These are phyloP conservation scores for Torulaspora franciscae DNA, from an alignment of 805 yeast species.

Conservation along the genomic window DNA sequence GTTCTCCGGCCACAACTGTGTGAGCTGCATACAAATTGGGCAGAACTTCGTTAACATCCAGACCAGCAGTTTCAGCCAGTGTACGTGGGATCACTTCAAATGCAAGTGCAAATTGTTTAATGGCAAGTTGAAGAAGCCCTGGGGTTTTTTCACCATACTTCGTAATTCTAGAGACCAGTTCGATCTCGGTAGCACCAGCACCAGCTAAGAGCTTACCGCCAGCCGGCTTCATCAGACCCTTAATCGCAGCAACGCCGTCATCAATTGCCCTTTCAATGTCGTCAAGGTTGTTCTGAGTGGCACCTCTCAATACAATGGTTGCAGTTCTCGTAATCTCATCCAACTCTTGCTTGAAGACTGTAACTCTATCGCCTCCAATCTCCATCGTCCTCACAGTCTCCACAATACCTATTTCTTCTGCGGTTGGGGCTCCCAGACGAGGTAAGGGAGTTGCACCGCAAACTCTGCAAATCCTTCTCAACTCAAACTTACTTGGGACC, in stretches of 20 bases:
- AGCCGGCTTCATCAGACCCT: slow-evolving; percentile 76
- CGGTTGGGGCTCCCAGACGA: slow-evolving; percentile 88
- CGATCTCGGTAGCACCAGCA: slow-evolving; percentile 94
- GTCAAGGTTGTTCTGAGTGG: slow-evolving; percentile 88
- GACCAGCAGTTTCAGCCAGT: slow-evolving; percentile 89
- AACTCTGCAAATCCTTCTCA: slow-evolving; percentile 89
- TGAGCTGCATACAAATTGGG: slow-evolving; percentile 88
- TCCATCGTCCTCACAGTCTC: slow-evolving; percentile 88
- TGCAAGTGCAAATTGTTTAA: slow-evolving; percentile 88
- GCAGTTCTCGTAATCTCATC: slow-evolving; percentile 69
- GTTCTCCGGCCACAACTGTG: slow-evolving; percentile 36
- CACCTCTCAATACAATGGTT: slow-evolving; percentile 91
- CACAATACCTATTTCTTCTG: slow-evolving; percentile 86
- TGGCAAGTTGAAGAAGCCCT: slow-evolving; percentile 87
- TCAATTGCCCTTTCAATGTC: slow-evolving; percentile 96
- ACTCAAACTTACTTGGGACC: slow-evolving; percentile 90
- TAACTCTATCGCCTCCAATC: slow-evolving; percentile 96
- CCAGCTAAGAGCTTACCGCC: slow-evolving; percentile 84
- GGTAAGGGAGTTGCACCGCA: slow-evolving; percentile 97
- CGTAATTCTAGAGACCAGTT: slow-evolving; percentile 71
- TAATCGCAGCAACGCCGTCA: slow-evolving; percentile 90
- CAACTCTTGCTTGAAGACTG: slow-evolving; percentile 77
- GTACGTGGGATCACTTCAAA: slow-evolving; percentile 92
- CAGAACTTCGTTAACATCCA: slow-evolving; percentile 83
- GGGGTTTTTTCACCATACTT: slow-evolving; percentile 91